phyloP scores from a whole-genome alignment of 2,329 filamentous ascomycete genomes.

The Cordyceps sp. region DNA sequence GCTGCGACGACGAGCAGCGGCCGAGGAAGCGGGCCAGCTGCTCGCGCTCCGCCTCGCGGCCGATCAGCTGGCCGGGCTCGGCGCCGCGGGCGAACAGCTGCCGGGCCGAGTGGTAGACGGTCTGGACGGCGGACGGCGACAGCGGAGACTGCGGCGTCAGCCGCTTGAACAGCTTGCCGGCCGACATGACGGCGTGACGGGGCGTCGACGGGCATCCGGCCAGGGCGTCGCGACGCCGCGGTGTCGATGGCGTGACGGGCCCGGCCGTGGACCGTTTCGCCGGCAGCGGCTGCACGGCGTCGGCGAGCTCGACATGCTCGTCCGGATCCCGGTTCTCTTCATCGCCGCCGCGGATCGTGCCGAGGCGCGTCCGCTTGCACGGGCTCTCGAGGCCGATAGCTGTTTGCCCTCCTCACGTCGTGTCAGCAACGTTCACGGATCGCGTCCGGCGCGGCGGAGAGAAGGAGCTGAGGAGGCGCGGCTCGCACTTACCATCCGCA shows the following conservation, averaged over 20 bases:
- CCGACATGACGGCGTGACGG: constrained; percentile 65
- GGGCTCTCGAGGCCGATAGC: constrained; percentile 15
- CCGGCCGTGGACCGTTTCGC: constrained; percentile 16
- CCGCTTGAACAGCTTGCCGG: constrained; percentile 59
- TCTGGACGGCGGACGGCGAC: constrained; percentile 51
- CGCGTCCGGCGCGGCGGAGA: too few relatives aligned
- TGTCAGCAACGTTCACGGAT: too few relatives aligned
- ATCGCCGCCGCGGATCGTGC: constrained; percentile 27
- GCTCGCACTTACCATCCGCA: constrained; percentile 12
- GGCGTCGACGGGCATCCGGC: constrained; percentile 61
- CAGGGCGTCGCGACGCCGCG: constrained; percentile 65
- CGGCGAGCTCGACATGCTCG: constrained; percentile 22
- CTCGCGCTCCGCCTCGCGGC: constrained; percentile 51
- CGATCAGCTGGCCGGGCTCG: constrained; percentile 58
- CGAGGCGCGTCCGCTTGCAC: constrained; percentile 28
- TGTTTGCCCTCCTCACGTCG: constrained; percentile 2
- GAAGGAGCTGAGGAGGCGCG: constrained; percentile 1
- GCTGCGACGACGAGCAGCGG: constrained; percentile 38
- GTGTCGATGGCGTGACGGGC: constrained; percentile 54
- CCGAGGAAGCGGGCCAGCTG: constrained; percentile 56
- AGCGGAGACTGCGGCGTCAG: constrained; percentile 60
- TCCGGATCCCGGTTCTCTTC: constrained; percentile 48
- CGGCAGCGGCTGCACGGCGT: constrained; percentile 15
- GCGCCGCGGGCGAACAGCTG: constrained; percentile 74
- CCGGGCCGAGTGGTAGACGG: constrained; percentile 73